Percentiles rank a stretch among this genome's conserved stretches.
These are phyloP conservation scores for Cladosporium sp. DNA, from an alignment of 2,329 filamentous ascomycete genomes.

Conservation along the genomic window DNA sequence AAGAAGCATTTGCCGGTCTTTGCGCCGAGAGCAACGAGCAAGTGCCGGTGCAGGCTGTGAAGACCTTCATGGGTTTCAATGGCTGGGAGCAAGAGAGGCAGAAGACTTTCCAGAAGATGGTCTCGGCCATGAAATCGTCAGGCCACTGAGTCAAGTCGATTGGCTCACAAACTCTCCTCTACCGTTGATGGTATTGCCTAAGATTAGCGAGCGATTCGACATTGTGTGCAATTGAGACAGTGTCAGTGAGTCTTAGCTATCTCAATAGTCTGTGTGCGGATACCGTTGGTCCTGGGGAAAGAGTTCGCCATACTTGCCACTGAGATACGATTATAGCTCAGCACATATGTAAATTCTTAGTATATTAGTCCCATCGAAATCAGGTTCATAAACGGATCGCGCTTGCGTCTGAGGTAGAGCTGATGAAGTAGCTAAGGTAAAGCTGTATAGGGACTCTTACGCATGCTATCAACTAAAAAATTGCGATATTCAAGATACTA, in stretches of 20 bases:
- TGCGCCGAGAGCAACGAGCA: constrained; percentile 50
- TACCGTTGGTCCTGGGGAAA: no score
- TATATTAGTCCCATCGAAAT: no score
- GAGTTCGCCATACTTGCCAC: not conserved
- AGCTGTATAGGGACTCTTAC: not conserved
- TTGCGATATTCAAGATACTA: not conserved
- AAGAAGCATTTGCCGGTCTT: constrained; percentile 51
- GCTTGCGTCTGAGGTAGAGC: no score
- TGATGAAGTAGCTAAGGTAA: not conserved
- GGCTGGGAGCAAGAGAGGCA: constrained; percentile 49
- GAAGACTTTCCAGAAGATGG: constrained; percentile 39
- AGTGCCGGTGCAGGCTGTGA: constrained; percentile 51
- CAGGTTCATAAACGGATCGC: no score
- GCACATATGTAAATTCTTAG: no score
- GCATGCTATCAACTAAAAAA: not conserved
- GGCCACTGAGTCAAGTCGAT: not conserved
- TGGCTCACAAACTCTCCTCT: no score
- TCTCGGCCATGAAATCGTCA: constrained; percentile 18
- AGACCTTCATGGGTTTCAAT: constrained; percentile 45
- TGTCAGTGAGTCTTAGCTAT: no score
- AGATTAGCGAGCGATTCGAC: no score
- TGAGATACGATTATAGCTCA: not conserved
- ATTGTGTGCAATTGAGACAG: no score
- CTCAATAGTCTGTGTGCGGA: no score
- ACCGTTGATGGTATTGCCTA: no score